Percentiles rank a stretch among this genome's conserved stretches.
phyloP scores from a whole-genome alignment of 2,329 filamentous ascomycete species.

The Penicillium frequentans region DNA sequence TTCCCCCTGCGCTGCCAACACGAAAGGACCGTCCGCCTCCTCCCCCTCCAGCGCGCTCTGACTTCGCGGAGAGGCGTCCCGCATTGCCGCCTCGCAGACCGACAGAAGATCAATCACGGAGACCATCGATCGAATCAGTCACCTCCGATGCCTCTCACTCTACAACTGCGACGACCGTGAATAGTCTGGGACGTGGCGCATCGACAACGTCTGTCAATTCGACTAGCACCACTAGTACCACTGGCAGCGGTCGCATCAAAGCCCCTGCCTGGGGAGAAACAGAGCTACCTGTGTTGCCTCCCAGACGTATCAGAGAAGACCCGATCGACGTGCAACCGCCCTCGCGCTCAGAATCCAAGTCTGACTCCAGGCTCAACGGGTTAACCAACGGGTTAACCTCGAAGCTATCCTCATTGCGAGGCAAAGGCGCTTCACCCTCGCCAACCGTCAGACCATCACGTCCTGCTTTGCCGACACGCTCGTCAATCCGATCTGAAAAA shows the following conservation, averaged over 20 bases:
- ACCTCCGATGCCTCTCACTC: slow-evolving; percentile 55
- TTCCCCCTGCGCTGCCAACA: slow-evolving; percentile 48
- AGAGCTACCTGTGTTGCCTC: slow-evolving; percentile 56
- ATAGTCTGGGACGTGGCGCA: slow-evolving; percentile 42
- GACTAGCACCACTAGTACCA: neutral
- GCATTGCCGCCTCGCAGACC: slow-evolving; percentile 50
- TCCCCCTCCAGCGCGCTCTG: slow-evolving; percentile 16
- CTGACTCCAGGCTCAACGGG: slow-evolving; percentile 7
- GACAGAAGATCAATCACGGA: slow-evolving; percentile 33
- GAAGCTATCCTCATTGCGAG: slow-evolving; percentile 14
- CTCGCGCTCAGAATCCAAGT: slow-evolving; percentile 25
- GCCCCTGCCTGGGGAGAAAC: slow-evolving; percentile 59
- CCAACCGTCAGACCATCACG: slow-evolving; percentile 9
- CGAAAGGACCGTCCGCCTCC: slow-evolving; percentile 32
- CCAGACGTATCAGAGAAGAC: slow-evolving; percentile 42
- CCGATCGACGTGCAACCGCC: slow-evolving; percentile 19
- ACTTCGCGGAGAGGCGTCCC: slow-evolving; percentile 36
- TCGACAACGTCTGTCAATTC: slow-evolving; percentile 31
- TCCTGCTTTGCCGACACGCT: slow-evolving; percentile 23
- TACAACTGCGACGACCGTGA: slow-evolving; percentile 38
- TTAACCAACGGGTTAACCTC: slow-evolving; percentile 15
- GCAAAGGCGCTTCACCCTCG: slow-evolving; percentile 9
- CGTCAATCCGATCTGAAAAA: slow-evolving; percentile 9
- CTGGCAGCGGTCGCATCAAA: slow-evolving; percentile 41
- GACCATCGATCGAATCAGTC: slow-evolving; percentile 52